Percentiles rank a stretch among this genome's conserved stretches.
Evolutionary conservation across 306 rosid species (phyloP).

Genomic region (Trifolium repens): DNA sequence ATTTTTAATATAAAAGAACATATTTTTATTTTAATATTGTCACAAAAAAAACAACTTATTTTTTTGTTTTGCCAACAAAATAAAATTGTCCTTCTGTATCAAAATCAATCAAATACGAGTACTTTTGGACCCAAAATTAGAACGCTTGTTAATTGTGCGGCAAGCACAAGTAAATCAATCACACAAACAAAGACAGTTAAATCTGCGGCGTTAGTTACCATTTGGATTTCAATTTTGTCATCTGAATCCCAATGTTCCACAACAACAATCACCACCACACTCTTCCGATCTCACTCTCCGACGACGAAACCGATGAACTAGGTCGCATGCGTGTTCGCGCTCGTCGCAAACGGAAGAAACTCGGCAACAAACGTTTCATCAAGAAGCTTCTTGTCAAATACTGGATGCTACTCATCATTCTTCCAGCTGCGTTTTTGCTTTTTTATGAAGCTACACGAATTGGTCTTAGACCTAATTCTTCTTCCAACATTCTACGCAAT

Average conservation of each 20-base stretch:
- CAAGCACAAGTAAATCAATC: background rate
- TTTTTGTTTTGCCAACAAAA: too few relatives aligned
- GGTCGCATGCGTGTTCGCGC: conserved; percentile 75
- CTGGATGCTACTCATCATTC: conserved; percentile 71
- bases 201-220: background rate
- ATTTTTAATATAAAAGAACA: too few relatives aligned
- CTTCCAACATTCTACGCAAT: background rate
- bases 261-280: conserved; percentile 48
- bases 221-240: background rate
- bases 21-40: too few relatives aligned
- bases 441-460: conserved; percentile 65
- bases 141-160: background rate
- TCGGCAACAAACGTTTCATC: conserved; percentile 51
- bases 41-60: too few relatives aligned
- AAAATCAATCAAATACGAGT: too few relatives aligned
- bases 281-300: conserved; percentile 70
- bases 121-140: too few relatives aligned
- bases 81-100: too few relatives aligned
- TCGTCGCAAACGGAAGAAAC: conserved; percentile 79
- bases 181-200: background rate
- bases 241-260: conserved; percentile 51
- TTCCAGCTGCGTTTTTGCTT: conserved; percentile 63
- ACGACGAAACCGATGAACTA: conserved; percentile 81
- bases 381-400: conserved; percentile 58
- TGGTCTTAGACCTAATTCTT: conserved; percentile 45